Percentiles rank a stretch among this genome's conserved stretches.
These are phyloP conservation scores for Austroboletus olivaceoglutinosus DNA, from an alignment of 1,284 basidiomycete genomes.

Conservation along the genomic window DNA sequence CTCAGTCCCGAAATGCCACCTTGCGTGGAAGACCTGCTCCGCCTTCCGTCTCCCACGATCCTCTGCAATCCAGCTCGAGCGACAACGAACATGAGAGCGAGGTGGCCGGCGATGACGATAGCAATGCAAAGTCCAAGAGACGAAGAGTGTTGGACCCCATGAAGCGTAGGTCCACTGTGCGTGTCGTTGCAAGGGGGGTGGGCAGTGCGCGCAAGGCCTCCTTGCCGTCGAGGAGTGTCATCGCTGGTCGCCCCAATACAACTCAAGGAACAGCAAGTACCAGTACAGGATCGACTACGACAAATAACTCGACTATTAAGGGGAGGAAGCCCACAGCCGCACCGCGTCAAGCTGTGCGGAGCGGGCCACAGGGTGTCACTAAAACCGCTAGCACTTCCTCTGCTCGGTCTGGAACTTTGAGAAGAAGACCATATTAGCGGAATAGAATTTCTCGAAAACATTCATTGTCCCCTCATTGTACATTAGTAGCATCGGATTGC, in stretches of 20 bases:
- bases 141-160: constrained; percentile 29
- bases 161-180: constrained; percentile 30
- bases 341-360: constrained; percentile 12
- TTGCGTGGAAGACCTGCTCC: constrained; percentile 23
- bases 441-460: neutral
- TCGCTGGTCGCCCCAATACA: constrained; percentile 5
- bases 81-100: constrained; percentile 22
- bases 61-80: constrained; percentile 23
- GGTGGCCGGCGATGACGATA: constrained; percentile 3
- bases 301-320: constrained; percentile 11
- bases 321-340: constrained; percentile 12
- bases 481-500: constrained; percentile 17
- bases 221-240: constrained; percentile 11
- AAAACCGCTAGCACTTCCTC: constrained; percentile 26
- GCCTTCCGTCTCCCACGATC: constrained; percentile 7
- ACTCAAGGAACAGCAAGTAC: constrained; percentile 11
- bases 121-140: constrained; percentile 19
- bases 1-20: constrained; percentile 25
- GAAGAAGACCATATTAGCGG: constrained; percentile 12
- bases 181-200: constrained; percentile 19
- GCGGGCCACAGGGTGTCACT: constrained; percentile 11
- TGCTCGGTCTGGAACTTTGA: constrained; percentile 28
- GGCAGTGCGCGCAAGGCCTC: constrained; percentile 14
- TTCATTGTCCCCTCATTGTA: constrained; percentile 19
- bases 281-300: constrained; percentile 10